phyloP scores from a whole-genome alignment of 345 rosid species.

The Salix caprea region DNA sequence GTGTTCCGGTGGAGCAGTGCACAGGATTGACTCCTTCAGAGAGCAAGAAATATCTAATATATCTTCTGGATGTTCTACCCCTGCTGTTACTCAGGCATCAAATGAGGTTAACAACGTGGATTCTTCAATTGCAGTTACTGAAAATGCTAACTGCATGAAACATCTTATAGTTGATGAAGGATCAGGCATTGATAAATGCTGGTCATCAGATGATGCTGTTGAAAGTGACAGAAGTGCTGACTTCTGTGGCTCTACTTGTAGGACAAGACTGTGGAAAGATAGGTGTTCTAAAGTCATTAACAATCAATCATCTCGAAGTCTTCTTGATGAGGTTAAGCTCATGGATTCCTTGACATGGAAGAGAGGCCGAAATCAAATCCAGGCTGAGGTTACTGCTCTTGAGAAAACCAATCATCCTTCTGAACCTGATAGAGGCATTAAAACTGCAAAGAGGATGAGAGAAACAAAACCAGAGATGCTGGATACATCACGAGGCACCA shows the following conservation, averaged over 20 bases:
- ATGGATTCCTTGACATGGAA: conserved; percentile 41
- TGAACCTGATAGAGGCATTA: conserved; percentile 11
- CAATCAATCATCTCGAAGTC: conserved; percentile 31
- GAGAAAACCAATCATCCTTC: conserved; percentile 22
- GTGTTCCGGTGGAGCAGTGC: conserved; percentile 17
- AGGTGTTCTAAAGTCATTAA: conserved; percentile 11
- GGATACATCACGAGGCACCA: conserved; percentile 14
- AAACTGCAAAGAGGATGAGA: conserved; percentile 37
- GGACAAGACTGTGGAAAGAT: conserved; percentile 17
- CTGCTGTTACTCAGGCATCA: conserved; percentile 41
- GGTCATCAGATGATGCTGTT: conserved; percentile 44
- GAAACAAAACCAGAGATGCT: conserved; percentile 18
- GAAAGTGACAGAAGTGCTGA: conserved; percentile 45
- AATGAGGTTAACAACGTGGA: conserved; percentile 28
- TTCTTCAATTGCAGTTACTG: conserved; percentile 27
- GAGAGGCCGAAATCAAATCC: conserved; percentile 26
- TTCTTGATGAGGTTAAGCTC: conserved; percentile 57
- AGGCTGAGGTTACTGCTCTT: conserved; percentile 13
- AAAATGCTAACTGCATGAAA: conserved; percentile 18
- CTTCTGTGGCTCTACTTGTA: conserved; percentile 18
- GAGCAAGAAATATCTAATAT: conserved; percentile 39
- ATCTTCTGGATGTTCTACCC: conserved; percentile 43
- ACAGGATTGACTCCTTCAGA: conserved; percentile 20
- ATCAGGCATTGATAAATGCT: conserved; percentile 44
- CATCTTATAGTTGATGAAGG: conserved; percentile 44